Conservation (phyloP, 2,329 filamentous ascomycete species). For the Epichloe aotearoae region DNA sequence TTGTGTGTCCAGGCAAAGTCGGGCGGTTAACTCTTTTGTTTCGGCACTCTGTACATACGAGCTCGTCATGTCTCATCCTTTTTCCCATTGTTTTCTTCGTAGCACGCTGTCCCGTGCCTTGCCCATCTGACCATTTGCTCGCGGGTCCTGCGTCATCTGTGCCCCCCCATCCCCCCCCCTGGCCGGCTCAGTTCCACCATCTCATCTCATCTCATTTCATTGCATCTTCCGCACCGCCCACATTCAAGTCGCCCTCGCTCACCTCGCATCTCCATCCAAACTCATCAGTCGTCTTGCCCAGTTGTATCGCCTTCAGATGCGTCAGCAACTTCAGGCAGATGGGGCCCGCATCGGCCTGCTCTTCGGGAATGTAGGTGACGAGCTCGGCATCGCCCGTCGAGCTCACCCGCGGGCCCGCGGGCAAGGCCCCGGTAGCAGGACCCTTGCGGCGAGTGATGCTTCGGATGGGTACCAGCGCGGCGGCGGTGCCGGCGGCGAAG, state of each 20-base stretch:
- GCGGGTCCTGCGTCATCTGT: no score
- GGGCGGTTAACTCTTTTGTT: no score
- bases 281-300: conserved; percentile 61
- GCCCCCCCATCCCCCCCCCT: no score
- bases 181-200: background rate
- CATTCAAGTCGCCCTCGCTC: conserved; percentile 29
- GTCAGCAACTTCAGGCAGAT: conserved; percentile 59
- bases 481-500: conserved; percentile 84
- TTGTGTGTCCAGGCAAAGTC: no score
- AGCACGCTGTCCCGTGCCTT: no score
- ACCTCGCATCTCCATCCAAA: conserved; percentile 57
- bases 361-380: conserved; percentile 39
- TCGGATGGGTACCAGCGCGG: conserved; percentile 79
- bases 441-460: conserved; percentile 61
- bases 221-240: conserved; percentile 12
- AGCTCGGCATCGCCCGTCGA: conserved; percentile 29
- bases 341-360: conserved; percentile 57
- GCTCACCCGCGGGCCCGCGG: conserved; percentile 26
- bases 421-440: conserved; percentile 6
- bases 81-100: no score
- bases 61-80: no score
- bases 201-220: background rate
- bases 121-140: no score
- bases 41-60: no score
- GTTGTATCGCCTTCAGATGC: conserved; percentile 75